Conservation (phyloP, 371 early-diverging fungal genomes). For the Ordospora pajunii region DNA sequence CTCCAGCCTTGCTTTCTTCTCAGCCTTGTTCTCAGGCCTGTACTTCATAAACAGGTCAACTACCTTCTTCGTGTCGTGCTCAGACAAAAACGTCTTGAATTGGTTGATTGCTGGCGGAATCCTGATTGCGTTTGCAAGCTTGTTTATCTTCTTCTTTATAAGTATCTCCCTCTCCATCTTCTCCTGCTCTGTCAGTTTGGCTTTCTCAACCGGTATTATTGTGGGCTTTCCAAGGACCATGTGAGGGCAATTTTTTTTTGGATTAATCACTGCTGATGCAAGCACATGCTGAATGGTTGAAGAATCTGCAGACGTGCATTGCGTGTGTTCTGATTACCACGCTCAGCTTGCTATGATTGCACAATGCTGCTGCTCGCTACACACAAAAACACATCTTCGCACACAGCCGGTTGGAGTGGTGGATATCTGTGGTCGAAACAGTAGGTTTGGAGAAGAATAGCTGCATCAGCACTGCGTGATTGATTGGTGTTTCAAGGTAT, state of each 20-base stretch:
- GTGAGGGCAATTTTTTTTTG: constrained; percentile 19
- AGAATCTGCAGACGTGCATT: too few species aligned
- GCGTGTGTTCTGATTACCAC: too few species aligned
- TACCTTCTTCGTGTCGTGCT: constrained; percentile 75
- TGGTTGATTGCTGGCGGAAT: constrained; percentile 98
- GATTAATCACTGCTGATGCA: too few species aligned
- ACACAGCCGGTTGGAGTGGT: too few species aligned
- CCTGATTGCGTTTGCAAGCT: constrained; percentile 89
- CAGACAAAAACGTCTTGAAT: constrained; percentile 86
- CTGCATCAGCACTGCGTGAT: not conserved
- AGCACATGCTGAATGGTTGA: too few species aligned
- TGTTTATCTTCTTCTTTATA: constrained; percentile 62
- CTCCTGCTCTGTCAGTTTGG: constrained; percentile 27
- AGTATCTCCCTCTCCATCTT: constrained; percentile 29
- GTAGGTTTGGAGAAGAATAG: too few species aligned
- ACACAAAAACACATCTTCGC: too few species aligned
- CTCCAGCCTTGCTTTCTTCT: constrained; percentile 84
- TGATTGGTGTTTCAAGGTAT: constrained; percentile 16
- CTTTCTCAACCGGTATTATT: not conserved
- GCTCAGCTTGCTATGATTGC: too few species aligned
- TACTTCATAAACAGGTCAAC: constrained; percentile 94
- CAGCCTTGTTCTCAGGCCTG: constrained; percentile 86
- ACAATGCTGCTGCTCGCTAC: too few species aligned
- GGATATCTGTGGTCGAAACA: too few species aligned
- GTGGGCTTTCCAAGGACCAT: constrained; percentile 39